phyloP scores from a whole-genome alignment of 1,139 yeast genomes.

The Saccharomyces hybrid region DNA sequence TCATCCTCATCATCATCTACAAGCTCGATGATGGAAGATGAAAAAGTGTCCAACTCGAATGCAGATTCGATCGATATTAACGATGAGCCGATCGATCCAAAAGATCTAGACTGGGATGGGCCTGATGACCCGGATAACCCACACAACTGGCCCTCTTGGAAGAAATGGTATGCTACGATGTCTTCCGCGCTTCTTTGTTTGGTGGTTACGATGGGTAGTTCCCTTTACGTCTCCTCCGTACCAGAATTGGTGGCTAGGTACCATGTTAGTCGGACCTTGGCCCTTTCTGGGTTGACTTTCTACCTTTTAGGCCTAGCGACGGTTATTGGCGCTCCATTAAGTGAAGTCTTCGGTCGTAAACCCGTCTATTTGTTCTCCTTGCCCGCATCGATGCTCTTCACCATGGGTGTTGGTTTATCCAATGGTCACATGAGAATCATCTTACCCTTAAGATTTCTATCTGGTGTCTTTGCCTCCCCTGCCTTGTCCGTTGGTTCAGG shows the following conservation, averaged over 20 bases:
- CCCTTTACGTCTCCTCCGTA: conserved; percentile 57
- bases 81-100: conserved; percentile 32
- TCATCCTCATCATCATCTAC: not conserved
- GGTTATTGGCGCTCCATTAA: conserved; percentile 66
- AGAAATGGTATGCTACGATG: conserved; percentile 58
- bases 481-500: conserved; percentile 87
- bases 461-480: conserved; percentile 78
- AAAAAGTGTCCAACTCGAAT: not conserved
- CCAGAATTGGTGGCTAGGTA: conserved; percentile 43
- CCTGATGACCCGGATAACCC: conserved; percentile 57
- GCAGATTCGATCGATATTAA: not conserved
- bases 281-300: conserved; percentile 60
- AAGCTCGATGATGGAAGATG: not conserved
- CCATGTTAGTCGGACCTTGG: conserved; percentile 50
- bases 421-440: conserved; percentile 47
- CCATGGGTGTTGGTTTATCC: conserved; percentile 68
- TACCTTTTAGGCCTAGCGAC: conserved; percentile 74
- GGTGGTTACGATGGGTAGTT: conserved; percentile 65
- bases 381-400: conserved; percentile 64
- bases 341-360: conserved; percentile 66
- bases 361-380: conserved; percentile 51
- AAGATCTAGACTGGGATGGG: conserved; percentile 53
- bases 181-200: conserved; percentile 57
- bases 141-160: conserved; percentile 54
- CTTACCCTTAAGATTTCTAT: conserved; percentile 65